Evolutionary conservation across 2,329 filamentous ascomycete genomes (phyloP).

Genomic region (Fusarium equiseti): DNA sequence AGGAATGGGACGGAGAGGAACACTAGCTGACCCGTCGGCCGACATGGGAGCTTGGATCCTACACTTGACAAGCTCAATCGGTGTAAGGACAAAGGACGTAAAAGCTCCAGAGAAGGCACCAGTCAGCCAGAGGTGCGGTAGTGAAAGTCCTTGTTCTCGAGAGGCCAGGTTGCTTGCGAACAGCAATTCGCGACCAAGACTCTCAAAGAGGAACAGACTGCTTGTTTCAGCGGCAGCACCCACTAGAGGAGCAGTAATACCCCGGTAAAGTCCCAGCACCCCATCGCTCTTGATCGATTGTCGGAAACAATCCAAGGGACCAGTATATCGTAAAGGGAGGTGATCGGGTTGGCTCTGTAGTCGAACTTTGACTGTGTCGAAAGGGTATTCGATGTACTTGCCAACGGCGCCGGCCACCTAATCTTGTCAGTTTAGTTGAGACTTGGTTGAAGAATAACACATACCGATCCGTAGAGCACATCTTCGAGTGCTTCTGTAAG

Average conservation of each 20-base stretch:
- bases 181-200: conserved; percentile 75
- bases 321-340: conserved; percentile 82
- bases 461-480: conserved; percentile 86
- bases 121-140: conserved; percentile 80
- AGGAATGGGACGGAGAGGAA: conserved; percentile 71
- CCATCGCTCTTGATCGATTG: conserved; percentile 86
- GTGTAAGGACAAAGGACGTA: conserved; percentile 91
- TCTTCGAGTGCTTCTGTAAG: conserved; percentile 82
- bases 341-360: conserved; percentile 94
- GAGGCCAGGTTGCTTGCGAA: conserved; percentile 64
- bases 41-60: conserved; percentile 86
- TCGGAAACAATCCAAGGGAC: conserved; percentile 92
- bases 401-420: conserved; percentile 87
- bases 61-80: conserved; percentile 97
- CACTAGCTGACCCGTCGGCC: conserved; percentile 56
- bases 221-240: conserved; percentile 94
- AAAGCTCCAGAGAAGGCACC: conserved; percentile 90
- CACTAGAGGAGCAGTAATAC: conserved; percentile 89
- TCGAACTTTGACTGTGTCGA: conserved; percentile 97
- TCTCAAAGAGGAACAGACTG: conserved; percentile 92
- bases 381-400: conserved; percentile 98
- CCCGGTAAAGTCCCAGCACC: conserved; percentile 86
- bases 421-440: conserved; percentile 3
- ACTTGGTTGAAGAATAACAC: conserved; percentile 47
- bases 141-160: conserved; percentile 72